Conservation (phyloP, 2,329 filamentous ascomycete genomes). For the Penicillium sp. region DNA sequence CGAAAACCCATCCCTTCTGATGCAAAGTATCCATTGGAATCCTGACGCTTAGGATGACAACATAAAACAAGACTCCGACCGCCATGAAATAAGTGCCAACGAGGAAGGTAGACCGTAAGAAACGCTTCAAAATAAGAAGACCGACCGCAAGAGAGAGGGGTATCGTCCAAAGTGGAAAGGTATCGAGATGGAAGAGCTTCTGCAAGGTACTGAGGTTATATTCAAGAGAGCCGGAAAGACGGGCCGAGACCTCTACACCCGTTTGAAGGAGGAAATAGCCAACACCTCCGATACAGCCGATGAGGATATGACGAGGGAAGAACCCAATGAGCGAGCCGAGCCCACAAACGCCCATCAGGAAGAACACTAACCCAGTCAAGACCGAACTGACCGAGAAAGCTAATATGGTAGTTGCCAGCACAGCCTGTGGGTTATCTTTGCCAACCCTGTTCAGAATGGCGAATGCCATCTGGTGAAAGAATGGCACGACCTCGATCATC, state of each 20-base stretch:
- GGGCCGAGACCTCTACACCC: slow-evolving; percentile 89
- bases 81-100: slow-evolving; percentile 86
- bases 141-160: slow-evolving; percentile 76
- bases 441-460: slow-evolving; percentile 81
- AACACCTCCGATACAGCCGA: slow-evolving; percentile 95
- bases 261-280: slow-evolving; percentile 93
- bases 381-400: slow-evolving; percentile 90
- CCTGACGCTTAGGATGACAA: slow-evolving; percentile 56
- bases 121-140: slow-evolving; percentile 76
- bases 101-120: slow-evolving; percentile 80
- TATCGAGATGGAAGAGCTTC: slow-evolving; percentile 73
- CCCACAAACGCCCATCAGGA: slow-evolving; percentile 82
- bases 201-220: slow-evolving; percentile 78
- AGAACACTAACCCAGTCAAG: slow-evolving; percentile 89
- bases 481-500: slow-evolving; percentile 97
- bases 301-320: slow-evolving; percentile 93
- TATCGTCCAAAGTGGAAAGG: slow-evolving; percentile 79
- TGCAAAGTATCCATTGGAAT: slow-evolving; percentile 71
- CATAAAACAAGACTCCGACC: slow-evolving; percentile 65
- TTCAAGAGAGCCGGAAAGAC: slow-evolving; percentile 81
- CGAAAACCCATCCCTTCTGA: slow-evolving; percentile 84
- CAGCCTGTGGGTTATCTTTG: slow-evolving; percentile 77
- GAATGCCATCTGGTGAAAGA: slow-evolving; percentile 97
- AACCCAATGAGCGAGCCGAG: slow-evolving; percentile 94
- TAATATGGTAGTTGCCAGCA: slow-evolving; percentile 92